Evolutionary conservation across 176 grass and related monocot species (phyloP).

Genomic region (Oryza glumipatula): DNA sequence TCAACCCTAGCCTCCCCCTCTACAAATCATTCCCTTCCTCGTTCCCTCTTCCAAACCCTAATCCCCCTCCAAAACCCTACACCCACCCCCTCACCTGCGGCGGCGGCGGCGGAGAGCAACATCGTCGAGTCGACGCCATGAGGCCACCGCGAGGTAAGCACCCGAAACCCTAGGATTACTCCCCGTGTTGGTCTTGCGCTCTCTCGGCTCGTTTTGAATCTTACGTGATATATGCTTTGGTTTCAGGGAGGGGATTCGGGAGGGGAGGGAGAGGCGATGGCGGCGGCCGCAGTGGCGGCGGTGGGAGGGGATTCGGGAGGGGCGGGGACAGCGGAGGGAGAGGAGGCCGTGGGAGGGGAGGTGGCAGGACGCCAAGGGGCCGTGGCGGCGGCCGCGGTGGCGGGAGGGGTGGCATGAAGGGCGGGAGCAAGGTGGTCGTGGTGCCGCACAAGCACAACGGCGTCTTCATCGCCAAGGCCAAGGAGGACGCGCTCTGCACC

Average conservation of each 20-base stretch:
- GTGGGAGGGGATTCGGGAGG: slow-evolving; percentile 30
- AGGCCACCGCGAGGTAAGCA: slow-evolving; percentile 54
- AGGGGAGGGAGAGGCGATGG: slow-evolving; percentile 43
- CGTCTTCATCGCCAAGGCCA: slow-evolving; percentile 82
- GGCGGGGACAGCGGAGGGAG: slow-evolving; percentile 34
- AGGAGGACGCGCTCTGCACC: slow-evolving; percentile 96
- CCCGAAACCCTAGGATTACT: neutral
- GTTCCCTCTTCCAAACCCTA: neutral
- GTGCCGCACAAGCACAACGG: slow-evolving; percentile 81
- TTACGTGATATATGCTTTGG: neutral
- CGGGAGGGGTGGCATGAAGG: slow-evolving; percentile 67
- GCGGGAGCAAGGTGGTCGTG: slow-evolving; percentile 78
- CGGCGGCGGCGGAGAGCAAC: slow-evolving; percentile 8
- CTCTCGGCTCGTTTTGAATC: neutral
- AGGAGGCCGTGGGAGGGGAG: slow-evolving; percentile 4
- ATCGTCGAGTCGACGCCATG: slow-evolving; percentile 28
- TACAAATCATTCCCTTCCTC: slow-evolving; percentile 27
- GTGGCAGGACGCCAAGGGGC: slow-evolving; percentile 35
- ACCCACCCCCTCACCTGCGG: neutral
- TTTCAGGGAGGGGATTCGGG: slow-evolving; percentile 24
- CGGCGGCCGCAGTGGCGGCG: slow-evolving; percentile 24
- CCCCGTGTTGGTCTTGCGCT: neutral
- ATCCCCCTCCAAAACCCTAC: slow-evolving; percentile 31
- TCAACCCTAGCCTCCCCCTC: slow-evolving; percentile 22
- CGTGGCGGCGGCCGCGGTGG: slow-evolving; percentile 16